Evolutionary conservation across 306 rosid genomes (phyloP).

Genomic region (Elaeagnus macrophylla): DNA sequence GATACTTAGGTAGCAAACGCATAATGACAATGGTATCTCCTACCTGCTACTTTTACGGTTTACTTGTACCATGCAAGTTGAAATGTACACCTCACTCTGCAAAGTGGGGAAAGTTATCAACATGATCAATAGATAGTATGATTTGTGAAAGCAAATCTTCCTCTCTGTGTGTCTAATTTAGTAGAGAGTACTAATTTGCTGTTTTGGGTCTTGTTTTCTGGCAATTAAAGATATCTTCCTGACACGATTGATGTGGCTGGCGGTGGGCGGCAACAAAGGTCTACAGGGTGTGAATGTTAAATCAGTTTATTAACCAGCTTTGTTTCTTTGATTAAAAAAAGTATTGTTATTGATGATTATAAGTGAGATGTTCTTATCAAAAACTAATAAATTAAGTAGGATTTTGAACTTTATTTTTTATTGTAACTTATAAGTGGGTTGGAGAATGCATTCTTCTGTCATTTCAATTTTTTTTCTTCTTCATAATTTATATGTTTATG

Average conservation of each 20-base stretch:
- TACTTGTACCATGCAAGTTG: no score
- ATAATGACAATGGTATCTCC: no score
- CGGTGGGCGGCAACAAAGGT: conserved; percentile 80
- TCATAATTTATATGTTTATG: no score
- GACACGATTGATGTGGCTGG: conserved; percentile 75
- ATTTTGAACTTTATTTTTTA: no score
- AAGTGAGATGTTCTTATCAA: conserved; percentile 9
- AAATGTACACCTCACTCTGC: no score
- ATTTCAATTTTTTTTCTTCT: neutral
- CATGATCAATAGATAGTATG: no score
- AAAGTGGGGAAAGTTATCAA: no score
- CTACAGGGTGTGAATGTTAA: conserved; percentile 91
- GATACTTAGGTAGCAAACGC: no score
- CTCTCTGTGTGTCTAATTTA: neutral
- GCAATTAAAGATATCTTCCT: conserved; percentile 62
- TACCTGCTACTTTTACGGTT: no score
- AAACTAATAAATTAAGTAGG: no score
- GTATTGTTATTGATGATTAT: neutral
- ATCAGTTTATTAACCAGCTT: conserved; percentile 10
- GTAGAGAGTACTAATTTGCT: neutral
- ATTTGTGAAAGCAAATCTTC: neutral
- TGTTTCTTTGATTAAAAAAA: conserved; percentile 13
- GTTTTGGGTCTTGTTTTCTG: neutral
- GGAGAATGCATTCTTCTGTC: neutral
- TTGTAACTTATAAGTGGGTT: conserved; percentile 4